A percentile compares a stretch with the other conserved stretches of the same genome.
Evolutionary conservation across 2,329 filamentous ascomycete species (phyloP).

Genomic region (Curvularia hawaiiensis): DNA sequence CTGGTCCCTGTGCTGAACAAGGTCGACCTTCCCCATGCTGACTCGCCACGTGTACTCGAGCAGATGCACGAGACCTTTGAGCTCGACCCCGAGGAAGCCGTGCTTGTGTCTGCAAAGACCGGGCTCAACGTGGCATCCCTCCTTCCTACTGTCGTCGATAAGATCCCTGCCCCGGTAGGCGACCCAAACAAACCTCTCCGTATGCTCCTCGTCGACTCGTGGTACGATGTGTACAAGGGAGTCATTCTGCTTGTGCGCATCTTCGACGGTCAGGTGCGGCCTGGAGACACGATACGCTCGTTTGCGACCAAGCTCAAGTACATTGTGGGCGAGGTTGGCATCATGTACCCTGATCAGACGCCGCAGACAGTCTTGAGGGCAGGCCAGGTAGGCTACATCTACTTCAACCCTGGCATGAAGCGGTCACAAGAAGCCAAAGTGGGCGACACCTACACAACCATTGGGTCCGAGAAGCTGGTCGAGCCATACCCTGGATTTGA

Average conservation of each 20-base stretch:
- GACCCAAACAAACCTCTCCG: slow-evolving; percentile 74
- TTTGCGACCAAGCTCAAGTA: slow-evolving; percentile 90
- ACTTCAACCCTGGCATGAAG: slow-evolving; percentile 99
- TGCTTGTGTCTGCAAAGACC: slow-evolving; percentile 90
- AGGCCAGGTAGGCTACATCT: slow-evolving; percentile 94
- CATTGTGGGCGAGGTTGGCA: slow-evolving; percentile 93
- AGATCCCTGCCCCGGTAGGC: slow-evolving; percentile 80
- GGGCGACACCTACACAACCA: slow-evolving; percentile 89
- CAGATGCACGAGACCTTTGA: slow-evolving; percentile 90
- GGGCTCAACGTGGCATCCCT: slow-evolving; percentile 85
- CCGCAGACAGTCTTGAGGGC: slow-evolving; percentile 81
- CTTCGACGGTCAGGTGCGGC: slow-evolving; percentile 83
- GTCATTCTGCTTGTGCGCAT: slow-evolving; percentile 89
- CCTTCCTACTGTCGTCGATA: slow-evolving; percentile 82
- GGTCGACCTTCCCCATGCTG: slow-evolving; percentile 88
- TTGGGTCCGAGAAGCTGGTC: slow-evolving; percentile 76
- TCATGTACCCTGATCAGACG: slow-evolving; percentile 89
- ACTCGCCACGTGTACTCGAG: slow-evolving; percentile 81
- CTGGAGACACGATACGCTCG: slow-evolving; percentile 85
- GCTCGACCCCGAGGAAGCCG: slow-evolving; percentile 74
- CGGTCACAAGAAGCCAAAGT: slow-evolving; percentile 93
- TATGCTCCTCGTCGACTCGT: slow-evolving; percentile 92
- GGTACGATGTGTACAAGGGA: slow-evolving; percentile 96
- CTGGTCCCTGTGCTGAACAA: slow-evolving; percentile 96
- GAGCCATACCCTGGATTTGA: slow-evolving; percentile 89